A percentile compares a stretch with the other conserved stretches of the same genome.
These are phyloP conservation scores for Penicillium sp. DNA, from an alignment of 2,329 filamentous ascomycete genomes.

Conservation along the genomic window DNA sequence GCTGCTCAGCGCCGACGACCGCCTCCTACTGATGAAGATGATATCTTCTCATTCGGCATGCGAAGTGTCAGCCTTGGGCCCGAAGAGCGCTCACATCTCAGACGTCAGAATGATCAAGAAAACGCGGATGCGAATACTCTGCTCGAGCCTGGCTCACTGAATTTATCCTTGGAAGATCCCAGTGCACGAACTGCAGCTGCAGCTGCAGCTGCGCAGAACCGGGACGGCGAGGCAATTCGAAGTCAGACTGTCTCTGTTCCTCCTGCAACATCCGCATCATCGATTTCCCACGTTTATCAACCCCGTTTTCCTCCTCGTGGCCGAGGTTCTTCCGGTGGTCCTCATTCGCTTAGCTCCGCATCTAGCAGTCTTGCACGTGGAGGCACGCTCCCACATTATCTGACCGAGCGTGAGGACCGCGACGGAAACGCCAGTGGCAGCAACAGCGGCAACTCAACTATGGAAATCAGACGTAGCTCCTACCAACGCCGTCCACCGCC, in stretches of 20 bases:
- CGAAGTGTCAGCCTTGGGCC: constrained; percentile 49
- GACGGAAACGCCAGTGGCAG: constrained; percentile 43
- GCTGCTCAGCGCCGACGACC: constrained; percentile 40
- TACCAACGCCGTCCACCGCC: constrained; percentile 34
- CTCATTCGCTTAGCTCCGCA: constrained; percentile 41
- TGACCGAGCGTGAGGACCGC: constrained; percentile 40
- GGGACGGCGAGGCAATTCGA: constrained; percentile 22
- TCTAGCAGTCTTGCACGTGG: constrained; percentile 44
- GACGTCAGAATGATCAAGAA: constrained; percentile 37
- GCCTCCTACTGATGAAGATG: constrained; percentile 41
- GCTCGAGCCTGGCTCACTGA: background rate
- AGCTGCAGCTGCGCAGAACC: constrained; percentile 15
- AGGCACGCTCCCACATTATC: constrained; percentile 30
- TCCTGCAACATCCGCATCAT: constrained; percentile 30
- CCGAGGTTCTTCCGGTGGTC: constrained; percentile 38
- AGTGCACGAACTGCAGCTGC: constrained; percentile 10
- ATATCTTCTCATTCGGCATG: constrained; percentile 48
- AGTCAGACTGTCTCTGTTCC: constrained; percentile 24
- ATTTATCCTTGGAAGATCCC: constrained; percentile 17
- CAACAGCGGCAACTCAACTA: constrained; percentile 38
- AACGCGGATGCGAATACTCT: constrained; percentile 16
- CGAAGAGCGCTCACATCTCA: constrained; percentile 38
- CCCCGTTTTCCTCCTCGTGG: constrained; percentile 40
- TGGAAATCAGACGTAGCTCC: constrained; percentile 38
- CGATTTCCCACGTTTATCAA: constrained; percentile 37